These are phyloP conservation scores for Metschnikowia bowlesiae DNA, from an alignment of 805 yeast genomes.

Conservation along the genomic window DNA sequence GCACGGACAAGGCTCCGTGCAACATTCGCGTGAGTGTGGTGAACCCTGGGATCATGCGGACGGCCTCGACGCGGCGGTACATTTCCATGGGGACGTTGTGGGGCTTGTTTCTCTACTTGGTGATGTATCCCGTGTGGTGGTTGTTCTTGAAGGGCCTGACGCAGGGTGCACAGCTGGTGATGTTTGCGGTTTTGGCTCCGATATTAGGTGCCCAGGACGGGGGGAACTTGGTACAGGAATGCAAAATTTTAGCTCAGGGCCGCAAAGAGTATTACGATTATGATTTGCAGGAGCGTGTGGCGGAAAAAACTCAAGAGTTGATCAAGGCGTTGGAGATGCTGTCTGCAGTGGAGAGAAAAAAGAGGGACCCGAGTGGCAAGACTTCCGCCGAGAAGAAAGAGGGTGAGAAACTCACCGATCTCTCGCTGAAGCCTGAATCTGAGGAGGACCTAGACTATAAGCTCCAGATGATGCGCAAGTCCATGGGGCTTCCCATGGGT, in stretches of 20 bases:
- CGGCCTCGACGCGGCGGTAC: conserved; percentile 78
- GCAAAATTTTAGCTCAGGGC: conserved; percentile 49
- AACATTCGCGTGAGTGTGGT: conserved; percentile 70
- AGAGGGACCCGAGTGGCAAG: conserved; percentile 19
- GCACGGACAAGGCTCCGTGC: conserved; percentile 68
- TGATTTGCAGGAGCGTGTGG: conserved; percentile 57
- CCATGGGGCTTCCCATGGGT: conserved; percentile 20
- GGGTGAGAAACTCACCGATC: conserved; percentile 19
- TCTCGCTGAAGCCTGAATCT: conserved; percentile 31
- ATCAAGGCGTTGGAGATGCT: conserved; percentile 63
- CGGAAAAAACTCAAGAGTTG: conserved; percentile 53
- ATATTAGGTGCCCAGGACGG: conserved; percentile 58
- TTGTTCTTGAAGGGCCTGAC: conserved; percentile 67
- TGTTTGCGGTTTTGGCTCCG: conserved; percentile 70
- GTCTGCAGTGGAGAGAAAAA: conserved; percentile 65
- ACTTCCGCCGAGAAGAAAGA: conserved; percentile 13
- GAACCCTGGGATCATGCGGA: conserved; percentile 90
- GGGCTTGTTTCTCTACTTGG: conserved; percentile 55
- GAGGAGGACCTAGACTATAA: conserved; percentile 35
- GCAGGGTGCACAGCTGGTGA: conserved; percentile 75
- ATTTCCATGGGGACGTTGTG: conserved; percentile 69
- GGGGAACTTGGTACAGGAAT: conserved; percentile 71
- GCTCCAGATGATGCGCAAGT: conserved; percentile 24
- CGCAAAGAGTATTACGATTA: conserved; percentile 62
- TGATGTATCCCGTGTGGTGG: conserved; percentile 81